Evolutionary conservation across 441 rosid genomes (phyloP).

Genomic region (Hura crepitans): DNA sequence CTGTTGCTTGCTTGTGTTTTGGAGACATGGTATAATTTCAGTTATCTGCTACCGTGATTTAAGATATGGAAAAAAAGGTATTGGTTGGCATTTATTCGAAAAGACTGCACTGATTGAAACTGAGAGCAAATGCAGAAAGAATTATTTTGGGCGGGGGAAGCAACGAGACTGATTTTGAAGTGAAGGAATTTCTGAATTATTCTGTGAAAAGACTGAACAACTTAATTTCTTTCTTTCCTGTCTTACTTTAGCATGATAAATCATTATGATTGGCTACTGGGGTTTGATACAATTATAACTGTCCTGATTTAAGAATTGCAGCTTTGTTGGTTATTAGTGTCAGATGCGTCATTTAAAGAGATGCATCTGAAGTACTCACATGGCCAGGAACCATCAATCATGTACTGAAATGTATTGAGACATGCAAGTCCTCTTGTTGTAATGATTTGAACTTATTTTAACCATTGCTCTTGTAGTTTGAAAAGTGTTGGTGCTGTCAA

Average conservation of each 20-base stretch:
- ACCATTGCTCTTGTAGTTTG: conserved; percentile 22
- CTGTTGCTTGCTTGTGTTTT: not conserved
- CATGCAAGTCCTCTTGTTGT: not conserved
- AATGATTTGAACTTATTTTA: conserved; percentile 15
- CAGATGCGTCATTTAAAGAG: not conserved
- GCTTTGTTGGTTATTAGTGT: not conserved
- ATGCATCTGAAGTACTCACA: not conserved
- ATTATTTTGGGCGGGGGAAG: not conserved
- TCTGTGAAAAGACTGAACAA: not conserved
- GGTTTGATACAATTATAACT: not conserved
- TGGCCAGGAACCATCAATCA: conserved; percentile 6
- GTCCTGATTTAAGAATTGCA: not conserved
- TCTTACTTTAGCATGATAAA: not conserved
- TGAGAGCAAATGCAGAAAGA: not conserved
- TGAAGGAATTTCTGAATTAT: too few relatives aligned
- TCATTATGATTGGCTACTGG: not conserved
- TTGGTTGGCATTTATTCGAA: not conserved
- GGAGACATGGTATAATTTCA: not conserved
- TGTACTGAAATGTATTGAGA: not conserved
- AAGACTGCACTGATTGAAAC: not conserved
- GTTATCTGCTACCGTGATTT: not conserved
- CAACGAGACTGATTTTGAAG: not conserved
- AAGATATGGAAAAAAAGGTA: not conserved
- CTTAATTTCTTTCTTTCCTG: too few relatives aligned
- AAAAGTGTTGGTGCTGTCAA: conserved; percentile 32